These are phyloP conservation scores for Coniophora puteana DNA, from an alignment of 1,284 basidiomycete species.

Conservation along the genomic window DNA sequence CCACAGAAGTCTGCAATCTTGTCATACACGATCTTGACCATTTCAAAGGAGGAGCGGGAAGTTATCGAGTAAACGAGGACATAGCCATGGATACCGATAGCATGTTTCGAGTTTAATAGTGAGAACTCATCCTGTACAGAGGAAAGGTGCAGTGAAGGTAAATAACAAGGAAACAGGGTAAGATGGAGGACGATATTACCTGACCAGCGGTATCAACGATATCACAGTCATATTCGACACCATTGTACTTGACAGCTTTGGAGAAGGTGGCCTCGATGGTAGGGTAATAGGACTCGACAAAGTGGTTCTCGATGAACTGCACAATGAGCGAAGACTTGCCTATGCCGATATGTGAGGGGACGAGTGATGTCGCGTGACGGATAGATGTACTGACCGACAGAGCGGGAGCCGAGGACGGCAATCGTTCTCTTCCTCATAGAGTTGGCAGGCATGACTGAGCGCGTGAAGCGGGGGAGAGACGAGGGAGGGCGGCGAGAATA, in stretches of 20 bases:
- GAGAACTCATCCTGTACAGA: slow-evolving; percentile 76
- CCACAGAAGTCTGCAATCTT: slow-evolving; percentile 97
- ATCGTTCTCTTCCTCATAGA: slow-evolving; percentile 82
- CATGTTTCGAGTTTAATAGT: slow-evolving; percentile 78
- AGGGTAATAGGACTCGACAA: slow-evolving; percentile 87
- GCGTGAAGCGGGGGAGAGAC: slow-evolving; percentile 11
- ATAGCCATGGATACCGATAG: slow-evolving; percentile 82
- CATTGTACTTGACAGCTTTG: slow-evolving; percentile 83
- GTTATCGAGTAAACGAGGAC: slow-evolving; percentile 95
- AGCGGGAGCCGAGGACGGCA: slow-evolving; percentile 76
- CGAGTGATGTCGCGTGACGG: slow-evolving; percentile 6
- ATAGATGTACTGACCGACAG: slow-evolving; percentile 60
- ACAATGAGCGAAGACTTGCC: slow-evolving; percentile 80
- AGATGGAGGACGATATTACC: slow-evolving; percentile 36
- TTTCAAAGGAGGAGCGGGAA: slow-evolving; percentile 91
- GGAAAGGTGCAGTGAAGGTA: slow-evolving; percentile 1
- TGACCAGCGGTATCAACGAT: slow-evolving; percentile 99
- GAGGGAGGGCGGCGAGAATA: not conserved
- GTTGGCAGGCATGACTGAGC: slow-evolving; percentile 54
- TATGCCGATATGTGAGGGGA: slow-evolving; percentile 28
- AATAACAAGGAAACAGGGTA: not conserved
- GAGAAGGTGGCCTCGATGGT: slow-evolving; percentile 91
- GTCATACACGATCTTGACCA: slow-evolving; percentile 94
- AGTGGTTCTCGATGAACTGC: slow-evolving; percentile 67
- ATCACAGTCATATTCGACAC: slow-evolving; percentile 89